phyloP scores from a whole-genome alignment of 1,284 basidiomycete species.

The Vanrija sp. region DNA sequence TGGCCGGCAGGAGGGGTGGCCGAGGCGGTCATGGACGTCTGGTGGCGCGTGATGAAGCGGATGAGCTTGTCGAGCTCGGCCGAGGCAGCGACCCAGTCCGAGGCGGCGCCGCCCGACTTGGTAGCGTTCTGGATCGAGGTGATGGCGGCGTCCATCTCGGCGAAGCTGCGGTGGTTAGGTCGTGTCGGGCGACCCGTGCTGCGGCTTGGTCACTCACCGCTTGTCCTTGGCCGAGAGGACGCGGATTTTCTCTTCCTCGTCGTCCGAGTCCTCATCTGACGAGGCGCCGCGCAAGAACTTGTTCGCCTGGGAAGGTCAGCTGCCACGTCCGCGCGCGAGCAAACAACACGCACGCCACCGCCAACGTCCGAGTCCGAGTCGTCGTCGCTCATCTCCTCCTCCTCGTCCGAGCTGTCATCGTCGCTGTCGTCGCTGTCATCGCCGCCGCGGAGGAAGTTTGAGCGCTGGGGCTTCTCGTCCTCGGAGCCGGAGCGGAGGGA shows the following conservation, averaged over 20 bases:
- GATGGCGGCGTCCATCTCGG: constrained; percentile 59
- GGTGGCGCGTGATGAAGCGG: constrained; percentile 84
- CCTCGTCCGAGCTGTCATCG: constrained; percentile 26
- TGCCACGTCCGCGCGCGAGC: too few species aligned
- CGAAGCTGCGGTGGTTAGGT: constrained; percentile 33
- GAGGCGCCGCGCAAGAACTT: constrained; percentile 45
- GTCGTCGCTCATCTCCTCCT: constrained; percentile 38
- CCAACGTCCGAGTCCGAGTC: constrained; percentile 24
- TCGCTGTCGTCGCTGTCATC: constrained; percentile 25
- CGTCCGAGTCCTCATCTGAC: constrained; percentile 44
- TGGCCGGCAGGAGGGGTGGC: constrained; percentile 67
- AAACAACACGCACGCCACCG: neutral
- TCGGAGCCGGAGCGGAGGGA: constrained; percentile 44
- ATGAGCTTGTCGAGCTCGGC: constrained; percentile 93
- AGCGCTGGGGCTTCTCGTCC: constrained; percentile 30
- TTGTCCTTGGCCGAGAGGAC: constrained; percentile 51
- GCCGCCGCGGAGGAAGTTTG: constrained; percentile 36
- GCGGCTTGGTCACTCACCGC: constrained; percentile 25
- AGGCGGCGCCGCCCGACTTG: constrained; percentile 56
- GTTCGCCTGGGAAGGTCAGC: constrained; percentile 25
- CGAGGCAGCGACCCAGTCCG: constrained; percentile 92
- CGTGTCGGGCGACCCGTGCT: neutral
- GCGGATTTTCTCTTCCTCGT: constrained; percentile 44
- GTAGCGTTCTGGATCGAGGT: constrained; percentile 90
- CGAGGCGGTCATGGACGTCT: constrained; percentile 52